Base-by-base conservation (phyloP, 305 asterid species). In the Solanum hybrid region DNA sequence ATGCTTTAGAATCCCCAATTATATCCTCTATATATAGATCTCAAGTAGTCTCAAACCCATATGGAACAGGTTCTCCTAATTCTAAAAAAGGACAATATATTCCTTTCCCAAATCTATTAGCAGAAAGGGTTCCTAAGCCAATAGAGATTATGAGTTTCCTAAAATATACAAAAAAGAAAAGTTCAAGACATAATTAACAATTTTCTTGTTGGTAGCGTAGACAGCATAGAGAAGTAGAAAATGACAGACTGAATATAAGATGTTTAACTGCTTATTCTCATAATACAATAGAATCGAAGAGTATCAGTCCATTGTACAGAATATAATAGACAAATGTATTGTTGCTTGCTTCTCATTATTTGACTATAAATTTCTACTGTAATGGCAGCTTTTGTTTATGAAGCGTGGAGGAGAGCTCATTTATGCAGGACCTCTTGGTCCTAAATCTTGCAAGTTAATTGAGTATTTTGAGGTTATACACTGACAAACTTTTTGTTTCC, bases 331-430 rank as follows among this genome's bases (percentile, higher is more conserved):
- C 27, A 82, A 82, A 81, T 46, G 37, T 81, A 16, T 29, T 81
- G 71, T 66, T 88, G 85, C 79, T 89, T 91, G 34, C 92, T 72
- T 82, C 29, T 82, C 38, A 82, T 42, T 80, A 38, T 88, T 36
- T 82, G 35, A 85, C 60, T 24, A 82, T 86, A 79, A 64, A 84
- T 89, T 90, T 91, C 81, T 73, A 91, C 87, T 85, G 79, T 27
- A 89, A 90, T 90, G 91, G 92, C 95, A 97, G 99, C 99, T 97
- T 90, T 92, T 96, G 88, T 94, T 97, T 75, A 95, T 97, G 99
- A 97, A 97, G 92, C 94, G 98, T 46, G 99, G 99, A 88, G 99
- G 99, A 51, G 96, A 95, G 92, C 94, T 97, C 93, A 97, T 96
- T 91, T 97, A 97, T 91, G 99, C 98, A 84, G 99, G 99, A 90